Percentiles rank a stretch among this genome's conserved stretches.
These are phyloP conservation scores for Acidiella bohemica DNA, from an alignment of 495 filamentous ascomycete genomes.

Conservation along the genomic window DNA sequence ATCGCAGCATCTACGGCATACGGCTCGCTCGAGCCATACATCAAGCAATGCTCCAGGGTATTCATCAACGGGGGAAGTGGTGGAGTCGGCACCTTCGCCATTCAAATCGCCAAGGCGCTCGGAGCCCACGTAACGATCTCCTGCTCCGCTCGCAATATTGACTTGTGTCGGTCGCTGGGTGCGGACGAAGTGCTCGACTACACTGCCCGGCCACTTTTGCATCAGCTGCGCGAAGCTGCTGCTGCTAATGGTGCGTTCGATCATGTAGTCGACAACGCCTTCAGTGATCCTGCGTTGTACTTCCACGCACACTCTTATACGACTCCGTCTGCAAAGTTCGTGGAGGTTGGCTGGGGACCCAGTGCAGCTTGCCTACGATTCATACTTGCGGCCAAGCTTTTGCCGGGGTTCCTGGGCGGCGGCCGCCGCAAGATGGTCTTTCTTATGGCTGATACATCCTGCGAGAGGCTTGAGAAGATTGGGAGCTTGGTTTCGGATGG, in stretches of 20 bases:
- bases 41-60: constrained; percentile 41
- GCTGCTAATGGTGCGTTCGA: constrained; percentile 6
- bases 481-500: constrained; percentile 47
- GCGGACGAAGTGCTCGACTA: constrained; percentile 24
- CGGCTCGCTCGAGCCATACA: constrained; percentile 42
- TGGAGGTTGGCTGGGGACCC: constrained; percentile 15
- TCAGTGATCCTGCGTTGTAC: constrained; percentile 14
- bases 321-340: constrained; percentile 13
- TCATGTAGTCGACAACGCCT: constrained; percentile 22
- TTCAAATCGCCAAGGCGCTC: constrained; percentile 52
- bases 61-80: constrained; percentile 59
- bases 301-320: constrained; percentile 20
- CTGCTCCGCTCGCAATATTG: constrained; percentile 46
- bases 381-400: constrained; percentile 4
- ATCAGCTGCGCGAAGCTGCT: constrained; percentile 27
- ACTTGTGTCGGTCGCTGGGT: constrained; percentile 28
- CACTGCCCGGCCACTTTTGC: constrained; percentile 11
- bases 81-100: constrained; percentile 46
- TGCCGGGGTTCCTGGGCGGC: constrained; percentile 22
- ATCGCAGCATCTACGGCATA: constrained; percentile 47
- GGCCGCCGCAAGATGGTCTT: constrained; percentile 16
- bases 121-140: constrained; percentile 49
- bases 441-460: constrained; percentile 27
- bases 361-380: constrained; percentile 1
- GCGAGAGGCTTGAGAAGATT: constrained; percentile 41